Base-by-base conservation (phyloP, 306 rosid genomes). In the Prunus padus region DNA sequence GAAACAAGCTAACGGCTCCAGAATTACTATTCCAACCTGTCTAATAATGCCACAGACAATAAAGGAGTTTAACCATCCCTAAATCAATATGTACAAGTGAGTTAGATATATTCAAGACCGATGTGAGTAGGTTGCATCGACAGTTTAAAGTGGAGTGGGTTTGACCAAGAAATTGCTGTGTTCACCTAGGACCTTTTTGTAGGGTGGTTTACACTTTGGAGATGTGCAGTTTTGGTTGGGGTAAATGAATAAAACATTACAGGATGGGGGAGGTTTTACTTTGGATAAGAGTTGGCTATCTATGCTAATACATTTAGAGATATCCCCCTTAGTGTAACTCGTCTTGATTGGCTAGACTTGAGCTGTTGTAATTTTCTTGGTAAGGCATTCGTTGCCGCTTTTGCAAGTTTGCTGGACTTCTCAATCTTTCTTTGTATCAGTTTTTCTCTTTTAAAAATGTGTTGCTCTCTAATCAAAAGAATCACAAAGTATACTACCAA, bases 1-100 rank as follows among this genome's bases (percentile, higher is more conserved):
- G 74, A 69, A 30, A 73, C 60, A 56, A 71, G 46, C 37, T 33
- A 51, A 62, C 60, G 49, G 42, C 51, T 55, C 56, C 49, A 82
- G 51, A 62, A 16, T 33, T 79, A 78, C 9, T 49, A 50, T 56
- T 71, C 28, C 19, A 66, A 81, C 67, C 68, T 57, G 52, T 19
- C 76, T 25, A 37, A 19, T 23, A 67, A 67, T 12, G 9, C 8
- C 4, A 70, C 2, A 22, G 42, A 23, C 28, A 30, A 15, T 3
- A 26, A 67, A 46, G 26, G 23, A 37, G 9, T 47, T n/a, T 67
- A 52, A 2, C 2, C 59, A 70, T 44, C 49, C 57, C 33, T 22
- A 54, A 63, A 51, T 14, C 9, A 28, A 30, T 62, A 31, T 37
- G 45, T 16, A 64, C 37, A 63, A 52, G 60, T 65, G 60, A 37